Conservation (phyloP, 768 basidiomycete species). For the Porphyrellus cyaneotinctus region DNA sequence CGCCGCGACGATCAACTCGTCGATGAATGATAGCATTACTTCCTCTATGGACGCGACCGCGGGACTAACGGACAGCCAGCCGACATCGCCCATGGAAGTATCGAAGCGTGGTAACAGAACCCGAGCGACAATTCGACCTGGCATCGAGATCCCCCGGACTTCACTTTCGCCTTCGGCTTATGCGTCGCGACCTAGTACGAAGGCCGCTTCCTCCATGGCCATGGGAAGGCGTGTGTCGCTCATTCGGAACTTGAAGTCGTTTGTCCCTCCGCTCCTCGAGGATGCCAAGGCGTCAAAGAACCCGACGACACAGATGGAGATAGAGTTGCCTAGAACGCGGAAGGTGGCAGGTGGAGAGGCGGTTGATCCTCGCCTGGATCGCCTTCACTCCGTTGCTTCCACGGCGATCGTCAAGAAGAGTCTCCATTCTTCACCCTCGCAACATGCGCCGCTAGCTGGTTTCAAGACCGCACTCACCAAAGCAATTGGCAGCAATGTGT, state of each 20-base stretch:
- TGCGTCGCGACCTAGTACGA: background rate
- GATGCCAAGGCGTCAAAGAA: background rate
- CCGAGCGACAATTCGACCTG: background rate
- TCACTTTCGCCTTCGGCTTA: background rate
- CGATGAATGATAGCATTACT: background rate
- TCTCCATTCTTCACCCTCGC: background rate
- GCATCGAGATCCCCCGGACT: too few relatives aligned
- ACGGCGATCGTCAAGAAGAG: background rate
- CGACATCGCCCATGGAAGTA: background rate
- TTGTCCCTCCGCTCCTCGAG: slow-evolving; percentile 3
- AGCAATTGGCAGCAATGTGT: background rate
- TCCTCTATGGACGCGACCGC: background rate
- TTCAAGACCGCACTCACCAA: background rate
- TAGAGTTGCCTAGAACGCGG: slow-evolving; percentile 4
- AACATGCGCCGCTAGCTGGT: background rate
- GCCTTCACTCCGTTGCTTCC: background rate
- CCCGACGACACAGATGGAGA: background rate
- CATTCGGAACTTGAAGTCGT: background rate
- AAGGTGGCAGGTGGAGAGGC: background rate
- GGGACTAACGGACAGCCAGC: background rate
- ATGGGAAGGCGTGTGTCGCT: background rate
- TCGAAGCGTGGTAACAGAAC: background rate
- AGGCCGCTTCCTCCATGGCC: background rate
- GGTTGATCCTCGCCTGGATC: background rate
- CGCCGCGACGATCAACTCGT: background rate